These are phyloP conservation scores for Termitomyces sp. DNA, from an alignment of 768 basidiomycete genomes.

Conservation along the genomic window DNA sequence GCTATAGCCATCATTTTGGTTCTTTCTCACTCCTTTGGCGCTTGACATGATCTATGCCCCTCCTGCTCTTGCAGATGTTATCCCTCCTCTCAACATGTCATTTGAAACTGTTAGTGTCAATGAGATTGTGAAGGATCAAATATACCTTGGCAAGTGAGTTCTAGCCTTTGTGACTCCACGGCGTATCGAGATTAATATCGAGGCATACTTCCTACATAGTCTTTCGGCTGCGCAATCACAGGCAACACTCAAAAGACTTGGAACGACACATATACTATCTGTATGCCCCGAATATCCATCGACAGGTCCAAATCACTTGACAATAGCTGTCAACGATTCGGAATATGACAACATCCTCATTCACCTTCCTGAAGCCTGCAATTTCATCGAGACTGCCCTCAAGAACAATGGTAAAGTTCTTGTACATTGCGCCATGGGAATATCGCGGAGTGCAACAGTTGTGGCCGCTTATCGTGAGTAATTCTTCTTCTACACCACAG, in stretches of 20 bases:
- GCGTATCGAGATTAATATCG: background rate
- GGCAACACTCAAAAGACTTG: slow-evolving; percentile 25
- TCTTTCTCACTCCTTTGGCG: background rate
- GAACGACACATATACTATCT: slow-evolving; percentile 53
- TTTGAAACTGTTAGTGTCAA: slow-evolving; percentile 22
- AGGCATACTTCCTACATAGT: slow-evolving; percentile 22
- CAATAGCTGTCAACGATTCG: slow-evolving; percentile 38
- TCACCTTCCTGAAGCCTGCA: slow-evolving; percentile 55
- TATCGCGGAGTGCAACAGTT: slow-evolving; percentile 65
- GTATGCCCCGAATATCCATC: slow-evolving; percentile 55
- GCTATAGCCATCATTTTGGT: background rate
- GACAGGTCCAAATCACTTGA: slow-evolving; percentile 34
- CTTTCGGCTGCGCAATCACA: slow-evolving; percentile 31
- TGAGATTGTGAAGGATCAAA: slow-evolving; percentile 32
- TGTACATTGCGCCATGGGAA: slow-evolving; percentile 72
- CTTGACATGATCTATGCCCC: slow-evolving; percentile 1
- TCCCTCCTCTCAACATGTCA: slow-evolving; percentile 4
- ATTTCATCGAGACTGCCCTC: slow-evolving; percentile 61
- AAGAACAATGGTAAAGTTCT: slow-evolving; percentile 51
- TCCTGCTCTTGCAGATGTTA: background rate
- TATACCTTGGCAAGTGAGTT: slow-evolving; percentile 42
- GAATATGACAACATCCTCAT: slow-evolving; percentile 56
- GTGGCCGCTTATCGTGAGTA: slow-evolving; percentile 54
- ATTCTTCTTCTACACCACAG: background rate
- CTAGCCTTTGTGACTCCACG: background rate